These are phyloP conservation scores for Combretum micranthum DNA, from an alignment of 345 rosid species.

Conservation along the genomic window DNA sequence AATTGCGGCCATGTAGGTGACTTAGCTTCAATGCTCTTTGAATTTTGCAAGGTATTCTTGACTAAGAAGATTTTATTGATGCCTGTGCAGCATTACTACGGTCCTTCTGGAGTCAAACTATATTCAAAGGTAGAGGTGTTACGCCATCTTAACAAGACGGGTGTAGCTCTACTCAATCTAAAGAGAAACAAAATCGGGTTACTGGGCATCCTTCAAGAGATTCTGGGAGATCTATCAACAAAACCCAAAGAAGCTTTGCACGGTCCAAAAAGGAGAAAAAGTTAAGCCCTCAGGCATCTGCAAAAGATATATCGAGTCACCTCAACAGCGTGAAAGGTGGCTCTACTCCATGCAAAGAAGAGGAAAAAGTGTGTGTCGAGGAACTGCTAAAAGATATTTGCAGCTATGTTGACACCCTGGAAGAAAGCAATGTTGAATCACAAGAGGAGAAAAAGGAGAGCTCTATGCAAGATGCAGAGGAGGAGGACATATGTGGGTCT, in stretches of 20 bases:
- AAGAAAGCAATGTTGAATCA: no score
- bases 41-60: background rate
- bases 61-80: slow-evolving; percentile 1
- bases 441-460: no score
- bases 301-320: background rate
- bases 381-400: background rate
- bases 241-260: background rate
- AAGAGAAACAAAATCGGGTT: slow-evolving; percentile 13
- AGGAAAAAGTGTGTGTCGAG: background rate
- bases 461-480: no score
- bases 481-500: no score
- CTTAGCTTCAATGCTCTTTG: no score
- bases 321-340: background rate
- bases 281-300: background rate
- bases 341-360: slow-evolving; percentile 4
- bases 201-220: slow-evolving; percentile 1
- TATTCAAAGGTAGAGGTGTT: slow-evolving; percentile 34
- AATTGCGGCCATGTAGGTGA: no score
- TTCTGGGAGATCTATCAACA: background rate
- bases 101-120: slow-evolving; percentile 35
- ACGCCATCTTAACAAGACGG: slow-evolving; percentile 25
- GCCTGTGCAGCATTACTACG: slow-evolving; percentile 38
- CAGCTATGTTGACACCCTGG: no score
- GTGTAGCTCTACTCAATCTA: slow-evolving; percentile 13
- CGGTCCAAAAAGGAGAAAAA: slow-evolving; percentile 4